These are phyloP conservation scores for Aureobasidium uvarum DNA, from an alignment of 2,329 filamentous ascomycete genomes.

Conservation along the genomic window DNA sequence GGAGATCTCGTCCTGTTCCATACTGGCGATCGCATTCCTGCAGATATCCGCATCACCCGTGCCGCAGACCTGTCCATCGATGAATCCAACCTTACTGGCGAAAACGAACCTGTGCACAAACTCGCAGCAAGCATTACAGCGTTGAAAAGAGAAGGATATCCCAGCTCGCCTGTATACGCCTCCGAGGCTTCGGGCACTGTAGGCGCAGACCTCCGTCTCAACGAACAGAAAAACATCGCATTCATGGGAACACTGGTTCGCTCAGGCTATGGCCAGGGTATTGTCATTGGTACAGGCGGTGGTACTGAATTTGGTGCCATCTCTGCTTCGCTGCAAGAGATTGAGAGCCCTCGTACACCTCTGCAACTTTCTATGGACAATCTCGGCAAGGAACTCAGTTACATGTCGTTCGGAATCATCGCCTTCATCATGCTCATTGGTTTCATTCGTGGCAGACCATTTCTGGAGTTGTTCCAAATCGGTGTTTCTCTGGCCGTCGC, in stretches of 20 bases:
- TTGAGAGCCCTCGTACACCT: constrained; percentile 91
- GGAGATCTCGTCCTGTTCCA: constrained; percentile 93
- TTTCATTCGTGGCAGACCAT: constrained; percentile 80
- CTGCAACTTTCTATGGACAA: constrained; percentile 96
- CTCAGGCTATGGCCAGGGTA: constrained; percentile 89
- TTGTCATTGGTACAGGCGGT: constrained; percentile 94
- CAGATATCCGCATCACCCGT: constrained; percentile 90
- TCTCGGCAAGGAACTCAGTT: constrained; percentile 93
- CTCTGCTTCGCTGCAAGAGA: constrained; percentile 88
- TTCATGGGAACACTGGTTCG: constrained; percentile 98
- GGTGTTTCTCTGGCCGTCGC: constrained; percentile 95
- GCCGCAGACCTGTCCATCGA: constrained; percentile 90
- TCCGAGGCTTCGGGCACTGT: constrained; percentile 59
- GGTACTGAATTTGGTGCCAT: constrained; percentile 96
- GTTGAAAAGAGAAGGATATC: constrained; percentile 32
- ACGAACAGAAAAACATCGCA: constrained; percentile 83
- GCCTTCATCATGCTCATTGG: constrained; percentile 89
- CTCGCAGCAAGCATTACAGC: constrained; percentile 45
- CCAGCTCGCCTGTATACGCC: constrained; percentile 57
- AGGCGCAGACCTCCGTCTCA: constrained; percentile 65
- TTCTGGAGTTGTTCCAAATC: constrained; percentile 96
- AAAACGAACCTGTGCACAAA: constrained; percentile 89
- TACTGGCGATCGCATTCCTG: constrained; percentile 93
- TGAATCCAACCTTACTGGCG: constrained; percentile 93
- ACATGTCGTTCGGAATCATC: constrained; percentile 94